Evolutionary conservation across 2,329 filamentous ascomycete genomes (phyloP).

Genomic region (Alternaria brassicicola): DNA sequence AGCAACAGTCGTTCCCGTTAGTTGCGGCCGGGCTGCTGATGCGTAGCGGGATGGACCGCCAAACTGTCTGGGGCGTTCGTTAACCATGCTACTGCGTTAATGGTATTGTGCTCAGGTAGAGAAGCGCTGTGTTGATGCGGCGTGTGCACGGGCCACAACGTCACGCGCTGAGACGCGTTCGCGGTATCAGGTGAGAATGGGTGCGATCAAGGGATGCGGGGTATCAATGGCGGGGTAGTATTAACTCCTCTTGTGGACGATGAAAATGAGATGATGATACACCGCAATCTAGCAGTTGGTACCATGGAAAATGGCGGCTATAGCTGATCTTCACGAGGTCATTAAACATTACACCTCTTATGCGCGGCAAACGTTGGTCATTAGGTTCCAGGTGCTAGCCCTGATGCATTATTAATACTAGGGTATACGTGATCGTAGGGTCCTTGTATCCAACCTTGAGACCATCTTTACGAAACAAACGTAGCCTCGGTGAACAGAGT

Average conservation of each 20-base stretch:
- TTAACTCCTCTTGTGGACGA: background rate
- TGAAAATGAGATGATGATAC: background rate
- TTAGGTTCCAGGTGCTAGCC: conserved; percentile 46
- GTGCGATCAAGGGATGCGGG: conserved; percentile 6
- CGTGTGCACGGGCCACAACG: background rate
- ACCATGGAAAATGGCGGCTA: background rate
- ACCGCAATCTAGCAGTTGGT: background rate
- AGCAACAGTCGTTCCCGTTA: background rate
- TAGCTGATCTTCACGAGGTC: background rate
- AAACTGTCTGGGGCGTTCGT: conserved; percentile 16
- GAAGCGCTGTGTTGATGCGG: background rate
- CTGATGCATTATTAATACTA: conserved; percentile 46
- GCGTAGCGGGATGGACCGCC: conserved; percentile 16
- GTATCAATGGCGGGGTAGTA: background rate
- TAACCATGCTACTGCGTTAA: conserved; percentile 14
- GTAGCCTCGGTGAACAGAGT: conserved; percentile 86
- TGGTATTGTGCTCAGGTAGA: conserved; percentile 1
- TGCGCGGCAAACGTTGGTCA: conserved; percentile 23
- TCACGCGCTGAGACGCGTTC: conserved; percentile 20
- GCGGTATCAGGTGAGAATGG: conserved; percentile 21
- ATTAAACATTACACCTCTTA: background rate
- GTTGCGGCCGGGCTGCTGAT: conserved; percentile 4
- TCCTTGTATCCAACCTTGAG: conserved; percentile 20
- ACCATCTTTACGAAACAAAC: conserved; percentile 76
- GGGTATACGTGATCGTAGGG: conserved; percentile 30